Conservation (phyloP, 2,329 filamentous ascomycete genomes). For the Microascus cirrosus region DNA sequence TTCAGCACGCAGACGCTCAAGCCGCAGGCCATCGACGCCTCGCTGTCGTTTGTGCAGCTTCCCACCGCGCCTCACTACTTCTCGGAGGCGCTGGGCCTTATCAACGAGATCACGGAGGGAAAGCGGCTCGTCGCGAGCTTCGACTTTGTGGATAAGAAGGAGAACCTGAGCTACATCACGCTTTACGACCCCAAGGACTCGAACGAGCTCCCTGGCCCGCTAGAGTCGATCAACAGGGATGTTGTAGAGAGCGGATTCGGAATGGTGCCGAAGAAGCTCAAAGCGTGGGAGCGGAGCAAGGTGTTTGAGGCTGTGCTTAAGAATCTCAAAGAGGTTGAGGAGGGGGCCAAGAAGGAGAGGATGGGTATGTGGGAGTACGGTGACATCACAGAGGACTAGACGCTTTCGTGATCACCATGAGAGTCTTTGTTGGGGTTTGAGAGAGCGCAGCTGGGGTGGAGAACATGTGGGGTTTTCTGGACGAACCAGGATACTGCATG, state of each 20-base stretch:
- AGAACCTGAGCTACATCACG: slow-evolving; percentile 76
- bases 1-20: slow-evolving; percentile 77
- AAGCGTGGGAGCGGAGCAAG: slow-evolving; percentile 71
- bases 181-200: slow-evolving; percentile 67
- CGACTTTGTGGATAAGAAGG: slow-evolving; percentile 68
- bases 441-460: background rate
- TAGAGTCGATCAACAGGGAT: slow-evolving; percentile 82
- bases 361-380: slow-evolving; percentile 98
- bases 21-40: slow-evolving; percentile 77
- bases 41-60: slow-evolving; percentile 80
- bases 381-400: slow-evolving; percentile 80
- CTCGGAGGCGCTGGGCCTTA: slow-evolving; percentile 63
- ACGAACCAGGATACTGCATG: too few species aligned
- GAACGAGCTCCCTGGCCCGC: slow-evolving; percentile 40
- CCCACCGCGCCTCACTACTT: slow-evolving; percentile 76
- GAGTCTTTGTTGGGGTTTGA: background rate
- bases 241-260: slow-evolving; percentile 73
- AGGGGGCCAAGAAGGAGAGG: slow-evolving; percentile 66
- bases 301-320: slow-evolving; percentile 61
- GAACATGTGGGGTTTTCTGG: too few species aligned
- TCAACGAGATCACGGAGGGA: slow-evolving; percentile 63
- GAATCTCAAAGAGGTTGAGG: slow-evolving; percentile 62
- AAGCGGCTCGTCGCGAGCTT: slow-evolving; percentile 82
- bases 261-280: slow-evolving; percentile 86
- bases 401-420: background rate